These are phyloP conservation scores for Neospora caninum DNA, from an alignment of 169 alveolate genomes.

Conservation along the genomic window DNA sequence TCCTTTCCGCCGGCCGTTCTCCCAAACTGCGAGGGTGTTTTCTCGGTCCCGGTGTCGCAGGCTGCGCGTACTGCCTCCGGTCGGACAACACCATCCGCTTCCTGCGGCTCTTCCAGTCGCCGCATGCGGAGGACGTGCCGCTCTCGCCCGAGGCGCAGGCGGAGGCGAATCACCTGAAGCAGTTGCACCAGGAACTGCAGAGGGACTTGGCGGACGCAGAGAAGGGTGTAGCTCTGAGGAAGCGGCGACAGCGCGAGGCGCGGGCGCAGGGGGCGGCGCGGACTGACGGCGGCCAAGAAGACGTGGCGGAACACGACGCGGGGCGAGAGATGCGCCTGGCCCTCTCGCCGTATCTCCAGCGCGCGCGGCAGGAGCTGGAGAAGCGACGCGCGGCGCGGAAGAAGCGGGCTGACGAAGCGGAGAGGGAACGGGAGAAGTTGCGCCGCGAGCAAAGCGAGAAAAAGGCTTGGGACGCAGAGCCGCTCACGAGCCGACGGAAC, in stretches of 20 bases:
- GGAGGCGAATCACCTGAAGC: background rate
- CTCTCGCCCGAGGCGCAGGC: background rate
- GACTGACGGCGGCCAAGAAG: background rate
- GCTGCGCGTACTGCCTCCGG: slow-evolving; percentile 14
- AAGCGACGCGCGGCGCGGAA: slow-evolving; percentile 1
- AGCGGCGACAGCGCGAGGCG: background rate
- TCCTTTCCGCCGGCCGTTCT: too few species aligned
- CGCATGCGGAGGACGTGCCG: background rate
- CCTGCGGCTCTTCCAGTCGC: background rate
- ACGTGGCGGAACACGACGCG: background rate
- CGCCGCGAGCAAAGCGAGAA: too few species aligned
- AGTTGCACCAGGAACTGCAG: background rate
- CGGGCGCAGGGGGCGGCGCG: background rate
- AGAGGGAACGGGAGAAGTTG: too few species aligned
- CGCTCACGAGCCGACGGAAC: background rate
- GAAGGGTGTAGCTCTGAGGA: background rate
- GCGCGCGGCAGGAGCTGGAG: background rate
- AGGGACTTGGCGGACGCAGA: background rate
- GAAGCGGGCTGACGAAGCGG: background rate
- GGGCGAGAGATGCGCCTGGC: background rate
- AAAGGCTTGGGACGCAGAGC: too few species aligned
- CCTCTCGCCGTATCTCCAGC: background rate
- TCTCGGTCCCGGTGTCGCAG: background rate
- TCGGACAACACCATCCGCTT: slow-evolving; percentile 6
- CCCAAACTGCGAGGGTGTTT: too few species aligned